Base-by-base conservation (phyloP, 306 rosid species). In the Spatholobus suberectus region DNA sequence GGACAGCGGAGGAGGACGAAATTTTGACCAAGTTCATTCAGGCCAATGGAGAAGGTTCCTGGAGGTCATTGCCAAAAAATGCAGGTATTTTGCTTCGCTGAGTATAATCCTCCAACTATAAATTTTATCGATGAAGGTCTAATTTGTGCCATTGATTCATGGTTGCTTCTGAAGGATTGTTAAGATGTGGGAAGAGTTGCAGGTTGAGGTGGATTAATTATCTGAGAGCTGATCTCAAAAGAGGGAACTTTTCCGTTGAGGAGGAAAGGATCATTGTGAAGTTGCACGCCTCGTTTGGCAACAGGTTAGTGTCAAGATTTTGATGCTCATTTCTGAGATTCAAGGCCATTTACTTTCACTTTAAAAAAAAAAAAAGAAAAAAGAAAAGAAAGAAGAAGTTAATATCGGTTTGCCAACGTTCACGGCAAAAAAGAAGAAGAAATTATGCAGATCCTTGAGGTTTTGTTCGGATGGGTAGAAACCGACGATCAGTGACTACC, bases 111-210 rank as follows among this genome's bases (percentile, higher is more conserved):
- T n/a, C 40, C 20, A 14, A 7, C 68, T 13, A 26, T 15, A 29
- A 29, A 3, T 29, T 29, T 29, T 29, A 29, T 29, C 32, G 2
- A 1, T 29, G 2, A 29, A 29, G 18, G 38, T 11, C 20, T 61
- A 5, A 26, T 59, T 23, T 24, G 18, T 26, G 67, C 0, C 5
- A 3, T 61, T 21, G n/a, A 3, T 14, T 12, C 14, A 4, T 79
- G 63, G 63, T 52, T 23, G 43, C n/a, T 37, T 44, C n/a, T 76
- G 72, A 81, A 93, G 97, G 97, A 12, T 84, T 88, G 51, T 80
- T 89, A 55, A 88, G 97, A 82, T 93, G 97, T 73, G 97, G 97
- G 21, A 93, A 93, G 86, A 93, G 97, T 58, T 93, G 98, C 73
- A 88, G 97, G 75, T 55, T 95, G 32, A 90, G 98, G 78, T 95